Conservation (phyloP, 768 basidiomycete species). For the Mycena floridula region DNA sequence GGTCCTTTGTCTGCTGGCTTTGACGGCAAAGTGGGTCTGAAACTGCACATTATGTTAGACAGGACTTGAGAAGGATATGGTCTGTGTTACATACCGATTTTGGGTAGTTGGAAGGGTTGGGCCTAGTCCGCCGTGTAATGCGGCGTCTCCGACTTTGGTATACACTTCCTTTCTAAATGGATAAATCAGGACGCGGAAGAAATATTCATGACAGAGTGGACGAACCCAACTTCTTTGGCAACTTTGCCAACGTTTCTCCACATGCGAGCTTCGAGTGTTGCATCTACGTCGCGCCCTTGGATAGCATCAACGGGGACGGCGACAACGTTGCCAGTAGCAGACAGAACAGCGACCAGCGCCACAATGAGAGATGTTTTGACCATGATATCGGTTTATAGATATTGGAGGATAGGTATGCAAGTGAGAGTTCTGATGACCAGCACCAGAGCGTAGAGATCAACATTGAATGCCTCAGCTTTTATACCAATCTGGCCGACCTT, state of each 20-base stretch:
- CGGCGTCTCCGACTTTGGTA: background rate
- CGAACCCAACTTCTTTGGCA: background rate
- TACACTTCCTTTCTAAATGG: background rate
- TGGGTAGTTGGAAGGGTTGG: background rate
- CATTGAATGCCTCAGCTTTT: too few relatives aligned
- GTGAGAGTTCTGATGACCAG: background rate
- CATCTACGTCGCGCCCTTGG: constrained; percentile 6
- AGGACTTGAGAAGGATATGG: background rate
- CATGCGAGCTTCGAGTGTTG: constrained; percentile 8
- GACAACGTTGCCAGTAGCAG: constrained; percentile 8
- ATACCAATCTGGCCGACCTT: too few relatives aligned
- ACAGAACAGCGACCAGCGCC: background rate
- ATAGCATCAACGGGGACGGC: constrained; percentile 9
- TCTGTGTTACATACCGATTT: background rate
- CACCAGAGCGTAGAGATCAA: too few relatives aligned
- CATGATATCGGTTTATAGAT: background rate
- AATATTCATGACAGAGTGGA: background rate
- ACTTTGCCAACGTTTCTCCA: background rate
- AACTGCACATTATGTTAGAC: background rate
- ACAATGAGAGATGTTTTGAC: background rate
- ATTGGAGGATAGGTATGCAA: background rate
- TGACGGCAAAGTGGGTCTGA: background rate
- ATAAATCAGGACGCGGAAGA: background rate
- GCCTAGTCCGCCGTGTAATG: background rate
- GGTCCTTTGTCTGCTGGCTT: background rate